phyloP scores from a whole-genome alignment of 1,284 basidiomycete species.

The Puccinia novopanici region DNA sequence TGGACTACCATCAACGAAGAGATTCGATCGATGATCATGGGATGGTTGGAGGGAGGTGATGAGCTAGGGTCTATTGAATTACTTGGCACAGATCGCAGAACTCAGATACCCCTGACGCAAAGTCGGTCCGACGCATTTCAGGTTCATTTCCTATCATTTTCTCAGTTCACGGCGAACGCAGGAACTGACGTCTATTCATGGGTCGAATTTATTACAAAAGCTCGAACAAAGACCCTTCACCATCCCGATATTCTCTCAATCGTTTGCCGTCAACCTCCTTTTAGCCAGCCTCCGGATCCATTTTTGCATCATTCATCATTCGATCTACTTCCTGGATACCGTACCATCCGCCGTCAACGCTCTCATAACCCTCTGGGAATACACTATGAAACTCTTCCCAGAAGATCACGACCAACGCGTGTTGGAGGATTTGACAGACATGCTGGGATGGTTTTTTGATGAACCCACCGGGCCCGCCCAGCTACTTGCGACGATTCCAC shows the following conservation, averaged over 20 bases:
- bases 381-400: slow-evolving; percentile 37
- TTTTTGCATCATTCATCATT: slow-evolving; percentile 41
- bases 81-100: slow-evolving; percentile 47
- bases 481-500: not conserved
- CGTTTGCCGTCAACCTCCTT: slow-evolving; percentile 31
- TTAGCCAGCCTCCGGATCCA: slow-evolving; percentile 35
- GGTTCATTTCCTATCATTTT: slow-evolving; percentile 6
- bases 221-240: slow-evolving; percentile 47
- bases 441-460: slow-evolving; percentile 39
- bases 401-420: slow-evolving; percentile 31
- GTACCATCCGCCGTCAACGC: slow-evolving; percentile 43
- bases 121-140: slow-evolving; percentile 5
- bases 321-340: slow-evolving; percentile 36
- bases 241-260: slow-evolving; percentile 46
- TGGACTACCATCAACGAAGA: slow-evolving; percentile 50
- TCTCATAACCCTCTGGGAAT: slow-evolving; percentile 41
- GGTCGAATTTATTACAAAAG: slow-evolving; percentile 16
- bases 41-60: slow-evolving; percentile 12
- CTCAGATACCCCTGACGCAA: slow-evolving; percentile 35
- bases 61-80: slow-evolving; percentile 17
- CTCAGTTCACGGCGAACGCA: not conserved
- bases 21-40: slow-evolving; percentile 35
- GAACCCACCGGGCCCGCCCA: slow-evolving; percentile 5
- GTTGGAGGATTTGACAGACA: slow-evolving; percentile 26
- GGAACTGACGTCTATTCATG: slow-evolving; percentile 9